Evolutionary conservation across 106 monocot species (phyloP).

Genomic region (Gastrodia elata): DNA sequence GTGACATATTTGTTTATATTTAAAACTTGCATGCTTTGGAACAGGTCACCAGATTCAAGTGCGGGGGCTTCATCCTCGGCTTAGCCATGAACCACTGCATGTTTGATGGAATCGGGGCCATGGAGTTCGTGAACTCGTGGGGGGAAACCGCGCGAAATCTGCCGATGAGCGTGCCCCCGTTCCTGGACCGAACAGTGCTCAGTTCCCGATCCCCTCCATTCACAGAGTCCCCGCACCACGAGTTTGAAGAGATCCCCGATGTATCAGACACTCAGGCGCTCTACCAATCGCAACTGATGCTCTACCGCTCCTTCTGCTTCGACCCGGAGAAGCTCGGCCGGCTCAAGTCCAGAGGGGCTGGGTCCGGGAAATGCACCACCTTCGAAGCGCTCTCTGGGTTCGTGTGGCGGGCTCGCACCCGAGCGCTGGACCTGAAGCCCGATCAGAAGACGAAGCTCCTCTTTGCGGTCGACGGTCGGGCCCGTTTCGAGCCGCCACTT

Average conservation of each 20-base stretch:
- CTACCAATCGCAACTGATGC: slow-evolving; percentile 33
- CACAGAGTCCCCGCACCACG: slow-evolving; percentile 40
- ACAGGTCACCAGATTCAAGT: slow-evolving; percentile 76
- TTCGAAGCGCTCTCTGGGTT: slow-evolving; percentile 65
- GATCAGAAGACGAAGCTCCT: slow-evolving; percentile 65
- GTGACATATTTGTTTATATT: too few relatives aligned
- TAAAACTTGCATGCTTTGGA: background rate
- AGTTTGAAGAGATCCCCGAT: slow-evolving; percentile 55
- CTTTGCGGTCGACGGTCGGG: slow-evolving; percentile 70
- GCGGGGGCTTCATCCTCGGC: slow-evolving; percentile 71
- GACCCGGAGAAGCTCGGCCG: slow-evolving; percentile 28
- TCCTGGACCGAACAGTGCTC: slow-evolving; percentile 58
- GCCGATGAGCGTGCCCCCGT: slow-evolving; percentile 40
- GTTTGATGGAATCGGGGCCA: slow-evolving; percentile 72
- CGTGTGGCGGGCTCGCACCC: slow-evolving; percentile 62
- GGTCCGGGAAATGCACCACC: slow-evolving; percentile 39
- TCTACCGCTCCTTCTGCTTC: slow-evolving; percentile 62
- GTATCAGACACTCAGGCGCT: slow-evolving; percentile 33
- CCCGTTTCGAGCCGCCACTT: slow-evolving; percentile 52
- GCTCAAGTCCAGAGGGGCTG: slow-evolving; percentile 26
- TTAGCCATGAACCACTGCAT: slow-evolving; percentile 90
- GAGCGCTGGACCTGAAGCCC: slow-evolving; percentile 28
- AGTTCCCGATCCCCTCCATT: slow-evolving; percentile 35
- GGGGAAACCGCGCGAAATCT: slow-evolving; percentile 50
- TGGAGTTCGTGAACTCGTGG: slow-evolving; percentile 91